Base-by-base conservation (phyloP, 139 green algal genomes). In the Trebouxia sp. region DNA sequence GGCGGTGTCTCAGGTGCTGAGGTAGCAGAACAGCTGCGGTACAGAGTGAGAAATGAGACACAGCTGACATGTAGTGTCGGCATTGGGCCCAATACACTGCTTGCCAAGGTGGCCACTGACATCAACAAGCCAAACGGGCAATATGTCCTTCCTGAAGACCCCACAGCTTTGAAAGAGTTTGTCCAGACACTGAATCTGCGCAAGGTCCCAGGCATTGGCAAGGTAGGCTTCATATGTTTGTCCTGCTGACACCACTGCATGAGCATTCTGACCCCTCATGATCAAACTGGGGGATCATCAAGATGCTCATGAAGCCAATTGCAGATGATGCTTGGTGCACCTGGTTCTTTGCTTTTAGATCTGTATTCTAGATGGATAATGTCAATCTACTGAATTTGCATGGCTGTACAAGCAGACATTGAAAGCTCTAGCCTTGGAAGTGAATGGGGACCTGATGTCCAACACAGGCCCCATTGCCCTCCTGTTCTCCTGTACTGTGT, bases 71-170 rank as follows among this genome's bases (percentile, higher is more conserved):
- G 94, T 86, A 90, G 51, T 48, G 83, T 87, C 24, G 94, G 94
- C 10, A 80, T 95, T 62, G 94, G 89, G 0, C 78, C 92, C 28
- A 98, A 98, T 83, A 84, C 83, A 78, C 91, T 92, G 79, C 87
- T 98, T n/a, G 92, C 94, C 56, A 97, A 97, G 43, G 79, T 78
- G 6, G 79, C 79, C n/a, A 75, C 85, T 7, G 94, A 98, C 83
- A 89, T 91, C 42, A 94, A 96, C 88, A 98, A 98, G 84, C 94
- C 94, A 0, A 86, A 97, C 53, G 94, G 94, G 14, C 90, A 96
- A 65, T 93, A 85, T 80, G 70, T 89, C 20, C 74, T 96, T 62
- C 69, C 77, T 2, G 6, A 82, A 20, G 89, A 76, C n/a, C 76
- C 84, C 0, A 65, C 84, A 0, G 88, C 83, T 1, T 79, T 98